A percentile compares a stretch with the other conserved stretches of the same genome.
Evolutionary conservation across 2,329 filamentous ascomycete genomes (phyloP).

Genomic region (Fusarium lateritium): DNA sequence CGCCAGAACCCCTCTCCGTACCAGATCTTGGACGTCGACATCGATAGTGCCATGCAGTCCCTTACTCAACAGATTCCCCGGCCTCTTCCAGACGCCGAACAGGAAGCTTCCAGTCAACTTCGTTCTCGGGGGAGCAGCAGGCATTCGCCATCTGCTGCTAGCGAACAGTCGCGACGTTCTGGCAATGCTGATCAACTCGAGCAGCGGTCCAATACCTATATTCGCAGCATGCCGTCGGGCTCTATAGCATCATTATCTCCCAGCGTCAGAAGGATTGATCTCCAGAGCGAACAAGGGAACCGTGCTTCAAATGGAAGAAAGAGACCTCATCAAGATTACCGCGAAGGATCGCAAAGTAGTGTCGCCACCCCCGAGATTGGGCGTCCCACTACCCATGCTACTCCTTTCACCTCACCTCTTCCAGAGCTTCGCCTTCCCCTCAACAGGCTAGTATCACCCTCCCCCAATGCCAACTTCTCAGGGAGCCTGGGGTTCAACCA

Average conservation of each 20-base stretch:
- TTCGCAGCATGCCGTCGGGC: background rate
- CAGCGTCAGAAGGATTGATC: background rate
- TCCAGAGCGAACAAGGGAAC: background rate
- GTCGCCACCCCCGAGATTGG: slow-evolving; percentile 7
- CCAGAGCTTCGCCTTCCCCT: background rate
- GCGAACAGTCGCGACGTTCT: background rate
- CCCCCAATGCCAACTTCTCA: background rate
- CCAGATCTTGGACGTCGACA: background rate
- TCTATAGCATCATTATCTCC: background rate
- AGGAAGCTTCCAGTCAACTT: background rate
- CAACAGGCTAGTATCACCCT: background rate
- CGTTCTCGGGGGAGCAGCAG: background rate
- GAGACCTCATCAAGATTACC: background rate
- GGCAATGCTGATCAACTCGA: background rate
- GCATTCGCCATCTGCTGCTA: background rate
- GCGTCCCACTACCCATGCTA: background rate
- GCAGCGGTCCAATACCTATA: background rate
- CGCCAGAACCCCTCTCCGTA: slow-evolving; percentile 1
- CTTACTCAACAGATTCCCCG: background rate
- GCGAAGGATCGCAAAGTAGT: background rate
- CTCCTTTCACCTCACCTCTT: slow-evolving; percentile 7
- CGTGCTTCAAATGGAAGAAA: background rate
- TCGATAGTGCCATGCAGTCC: slow-evolving; percentile 4
- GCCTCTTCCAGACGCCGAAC: background rate
- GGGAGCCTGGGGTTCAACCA: background rate